Percentiles rank a stretch among this genome's conserved stretches.
Conservation (phyloP, 192 early-diverging fungal species). For the Backusella mclennaniae region DNA sequence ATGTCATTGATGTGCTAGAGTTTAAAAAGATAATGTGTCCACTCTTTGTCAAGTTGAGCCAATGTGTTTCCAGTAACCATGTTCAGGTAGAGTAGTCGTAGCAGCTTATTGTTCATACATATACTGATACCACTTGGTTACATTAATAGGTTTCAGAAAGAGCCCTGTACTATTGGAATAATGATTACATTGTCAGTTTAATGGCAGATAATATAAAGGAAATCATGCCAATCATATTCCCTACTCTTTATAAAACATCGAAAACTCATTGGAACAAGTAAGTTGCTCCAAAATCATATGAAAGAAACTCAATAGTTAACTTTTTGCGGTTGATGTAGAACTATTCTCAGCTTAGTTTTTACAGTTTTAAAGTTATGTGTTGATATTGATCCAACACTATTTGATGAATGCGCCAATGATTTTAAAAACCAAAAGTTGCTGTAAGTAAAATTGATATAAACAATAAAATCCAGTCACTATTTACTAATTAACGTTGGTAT, state of each 20-base stretch:
- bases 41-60: slow-evolving; percentile 82
- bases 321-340: slow-evolving; percentile 36
- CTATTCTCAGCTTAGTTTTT: slow-evolving; percentile 90
- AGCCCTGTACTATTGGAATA: slow-evolving; percentile 91
- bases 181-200: slow-evolving; percentile 86
- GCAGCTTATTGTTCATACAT: neutral
- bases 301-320: no score
- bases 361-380: slow-evolving; percentile 90
- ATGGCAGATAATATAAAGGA: slow-evolving; percentile 82
- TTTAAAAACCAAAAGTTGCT: slow-evolving; percentile 77
- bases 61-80: slow-evolving; percentile 83
- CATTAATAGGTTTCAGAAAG: slow-evolving; percentile 71
- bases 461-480: neutral
- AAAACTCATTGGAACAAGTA: slow-evolving; percentile 91
- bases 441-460: slow-evolving; percentile 22
- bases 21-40: slow-evolving; percentile 80
- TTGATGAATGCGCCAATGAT: slow-evolving; percentile 85
- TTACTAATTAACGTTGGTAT: neutral
- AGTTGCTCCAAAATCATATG: neutral
- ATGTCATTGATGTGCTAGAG: slow-evolving; percentile 81
- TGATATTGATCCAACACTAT: slow-evolving; percentile 83
- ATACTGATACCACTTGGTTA: neutral
- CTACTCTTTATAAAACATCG: slow-evolving; percentile 82
- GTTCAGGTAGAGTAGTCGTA: slow-evolving; percentile 62
- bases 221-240: slow-evolving; percentile 86